These are phyloP conservation scores for Nannochloris sp. DNA, from an alignment of 139 green algal genomes.

Conservation along the genomic window DNA sequence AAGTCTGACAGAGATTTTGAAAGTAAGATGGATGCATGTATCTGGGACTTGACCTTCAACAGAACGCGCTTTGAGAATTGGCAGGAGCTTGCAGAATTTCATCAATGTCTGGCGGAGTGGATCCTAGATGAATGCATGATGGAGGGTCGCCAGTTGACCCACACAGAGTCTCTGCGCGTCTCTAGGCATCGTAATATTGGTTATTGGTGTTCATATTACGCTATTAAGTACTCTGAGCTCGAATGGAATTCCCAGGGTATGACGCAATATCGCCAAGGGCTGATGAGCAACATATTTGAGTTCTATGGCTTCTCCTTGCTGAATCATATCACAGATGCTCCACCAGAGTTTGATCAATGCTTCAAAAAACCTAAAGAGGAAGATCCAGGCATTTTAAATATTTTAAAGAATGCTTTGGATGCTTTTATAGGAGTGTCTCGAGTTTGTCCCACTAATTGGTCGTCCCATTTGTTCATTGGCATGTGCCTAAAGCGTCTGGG, in stretches of 20 bases:
- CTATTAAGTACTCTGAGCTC: not conserved
- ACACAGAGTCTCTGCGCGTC: too few relatives aligned
- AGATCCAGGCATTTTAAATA: not conserved
- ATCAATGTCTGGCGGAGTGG: not conserved
- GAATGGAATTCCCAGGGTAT: not conserved
- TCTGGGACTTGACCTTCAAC: not conserved
- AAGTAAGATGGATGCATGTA: not conserved
- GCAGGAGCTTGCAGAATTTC: not conserved
- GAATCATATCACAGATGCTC: not conserved
- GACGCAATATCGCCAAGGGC: not conserved
- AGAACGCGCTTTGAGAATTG: not conserved
- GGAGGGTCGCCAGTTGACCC: too few relatives aligned
- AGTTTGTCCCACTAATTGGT: not conserved
- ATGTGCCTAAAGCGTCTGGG: not conserved
- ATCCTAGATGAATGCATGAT: not conserved
- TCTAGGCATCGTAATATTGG: not conserved
- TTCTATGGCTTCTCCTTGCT: slow-evolving; percentile 1
- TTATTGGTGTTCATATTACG: not conserved
- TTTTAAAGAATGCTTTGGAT: not conserved
- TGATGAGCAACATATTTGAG: not conserved
- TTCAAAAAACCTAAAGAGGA: not conserved
- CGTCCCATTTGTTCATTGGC: not conserved
- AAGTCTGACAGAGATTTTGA: not conserved
- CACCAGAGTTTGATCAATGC: slow-evolving; percentile 8
- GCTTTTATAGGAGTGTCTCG: slow-evolving; percentile 1